A percentile compares a stretch with the other conserved stretches of the same genome.
Conservation (phyloP, 768 basidiomycete genomes). For the Pholiota molesta region DNA sequence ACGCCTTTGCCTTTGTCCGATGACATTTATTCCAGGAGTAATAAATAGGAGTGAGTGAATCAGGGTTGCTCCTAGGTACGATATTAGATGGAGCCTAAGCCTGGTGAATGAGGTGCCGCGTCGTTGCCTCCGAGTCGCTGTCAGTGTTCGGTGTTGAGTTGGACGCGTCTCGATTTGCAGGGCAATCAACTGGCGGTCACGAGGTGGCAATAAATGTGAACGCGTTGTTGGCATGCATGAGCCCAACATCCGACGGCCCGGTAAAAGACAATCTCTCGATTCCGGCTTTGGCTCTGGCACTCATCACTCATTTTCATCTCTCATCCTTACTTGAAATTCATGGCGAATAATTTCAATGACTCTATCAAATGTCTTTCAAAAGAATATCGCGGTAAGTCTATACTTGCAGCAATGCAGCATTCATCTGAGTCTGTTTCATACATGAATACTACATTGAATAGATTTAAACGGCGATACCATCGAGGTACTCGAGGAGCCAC, state of each 20-base stretch:
- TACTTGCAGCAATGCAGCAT: too few relatives aligned
- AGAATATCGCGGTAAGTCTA: slow-evolving; percentile 44
- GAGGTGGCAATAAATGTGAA: slow-evolving; percentile 11
- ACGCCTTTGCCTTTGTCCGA: slow-evolving; percentile 5
- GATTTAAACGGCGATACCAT: slow-evolving; percentile 62
- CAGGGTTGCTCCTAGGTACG: neutral
- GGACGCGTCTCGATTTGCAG: slow-evolving; percentile 19
- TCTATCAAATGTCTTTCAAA: slow-evolving; percentile 30
- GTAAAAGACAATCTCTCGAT: neutral
- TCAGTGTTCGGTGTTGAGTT: neutral
- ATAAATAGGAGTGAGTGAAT: neutral
- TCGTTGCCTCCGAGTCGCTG: neutral
- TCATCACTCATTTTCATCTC: neutral
- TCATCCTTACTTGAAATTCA: neutral
- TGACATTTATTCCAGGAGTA: neutral
- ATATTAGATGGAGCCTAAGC: neutral
- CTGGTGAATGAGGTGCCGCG: neutral
- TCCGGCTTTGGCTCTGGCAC: neutral
- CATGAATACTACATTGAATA: too few relatives aligned
- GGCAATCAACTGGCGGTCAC: slow-evolving; percentile 16
- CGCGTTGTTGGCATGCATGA: neutral
- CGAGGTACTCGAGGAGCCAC: slow-evolving; percentile 53
- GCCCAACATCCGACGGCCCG: too few relatives aligned
- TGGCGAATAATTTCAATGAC: slow-evolving; percentile 15
- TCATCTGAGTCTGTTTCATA: too few relatives aligned